Percentiles rank a stretch among this genome's conserved stretches.
These are phyloP conservation scores for Ramaria sp. DNA, from an alignment of 768 basidiomycete species.

Conservation along the genomic window DNA sequence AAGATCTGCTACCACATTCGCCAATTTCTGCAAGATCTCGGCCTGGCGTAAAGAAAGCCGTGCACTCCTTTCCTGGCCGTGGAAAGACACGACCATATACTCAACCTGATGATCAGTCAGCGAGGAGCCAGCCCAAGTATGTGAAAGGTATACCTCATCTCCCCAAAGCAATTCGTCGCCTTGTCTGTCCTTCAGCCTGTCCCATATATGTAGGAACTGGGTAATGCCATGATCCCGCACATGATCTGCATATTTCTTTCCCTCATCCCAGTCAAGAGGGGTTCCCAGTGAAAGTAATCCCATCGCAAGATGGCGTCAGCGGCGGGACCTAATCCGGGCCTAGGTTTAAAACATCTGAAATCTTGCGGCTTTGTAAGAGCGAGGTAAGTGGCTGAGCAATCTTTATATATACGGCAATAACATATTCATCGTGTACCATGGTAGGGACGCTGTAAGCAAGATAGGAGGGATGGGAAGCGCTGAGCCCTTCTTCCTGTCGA, in stretches of 20 bases:
- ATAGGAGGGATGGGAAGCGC: no score
- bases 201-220: conserved; percentile 92
- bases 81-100: conserved; percentile 88
- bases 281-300: conserved; percentile 90
- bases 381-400: not conserved
- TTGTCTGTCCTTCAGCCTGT: conserved; percentile 78
- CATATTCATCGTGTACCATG: no score
- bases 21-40: conserved; percentile 80
- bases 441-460: no score
- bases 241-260: conserved; percentile 79
- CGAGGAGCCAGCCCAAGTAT: not conserved
- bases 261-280: conserved; percentile 84
- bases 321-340: not conserved
- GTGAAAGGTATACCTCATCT: conserved; percentile 68
- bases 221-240: conserved; percentile 88
- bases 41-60: conserved; percentile 89
- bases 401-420: not conserved
- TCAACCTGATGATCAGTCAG: conserved; percentile 54
- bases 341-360: not conserved
- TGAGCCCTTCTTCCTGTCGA: no score
- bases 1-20: conserved; percentile 56
- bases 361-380: not conserved
- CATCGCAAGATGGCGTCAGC: conserved; percentile 37
- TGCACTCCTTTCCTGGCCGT: conserved; percentile 68
- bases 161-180: conserved; percentile 96